These are phyloP conservation scores for Cyamopsis tetragonoloba DNA, from an alignment of 306 rosid genomes.

Conservation along the genomic window DNA sequence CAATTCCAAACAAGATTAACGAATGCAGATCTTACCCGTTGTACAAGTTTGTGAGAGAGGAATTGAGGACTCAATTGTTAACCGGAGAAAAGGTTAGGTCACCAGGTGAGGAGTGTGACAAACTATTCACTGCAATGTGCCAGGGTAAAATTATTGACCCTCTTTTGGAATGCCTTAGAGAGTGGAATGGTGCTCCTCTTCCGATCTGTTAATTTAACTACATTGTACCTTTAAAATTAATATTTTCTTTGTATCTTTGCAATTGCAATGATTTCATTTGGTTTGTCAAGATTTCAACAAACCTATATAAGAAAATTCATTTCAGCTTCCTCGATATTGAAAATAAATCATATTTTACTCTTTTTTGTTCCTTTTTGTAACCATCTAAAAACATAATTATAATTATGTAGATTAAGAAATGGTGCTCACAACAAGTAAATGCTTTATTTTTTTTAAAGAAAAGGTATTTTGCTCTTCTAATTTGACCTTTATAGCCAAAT, in stretches of 20 bases:
- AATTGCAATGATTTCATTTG: background rate
- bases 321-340: background rate
- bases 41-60: constrained; percentile 78
- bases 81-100: constrained; percentile 65
- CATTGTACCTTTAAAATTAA: background rate
- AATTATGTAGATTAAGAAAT: no score
- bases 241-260: background rate
- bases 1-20: constrained; percentile 52
- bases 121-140: constrained; percentile 61
- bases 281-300: background rate
- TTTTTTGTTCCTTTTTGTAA: no score
- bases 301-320: background rate
- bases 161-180: constrained; percentile 60
- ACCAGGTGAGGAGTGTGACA: constrained; percentile 82
- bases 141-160: constrained; percentile 76
- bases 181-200: constrained; percentile 84
- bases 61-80: constrained; percentile 46
- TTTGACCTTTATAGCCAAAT: no score
- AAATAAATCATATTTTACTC: constrained; percentile 12
- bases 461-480: no score
- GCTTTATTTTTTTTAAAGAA: no score
- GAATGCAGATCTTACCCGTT: constrained; percentile 83
- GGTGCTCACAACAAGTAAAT: no score
- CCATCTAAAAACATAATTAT: no score
- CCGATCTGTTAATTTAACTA: constrained; percentile 47